Evolutionary conservation across 305 asterid genomes (phyloP).

Genomic region (Fraxinus latifolia): DNA sequence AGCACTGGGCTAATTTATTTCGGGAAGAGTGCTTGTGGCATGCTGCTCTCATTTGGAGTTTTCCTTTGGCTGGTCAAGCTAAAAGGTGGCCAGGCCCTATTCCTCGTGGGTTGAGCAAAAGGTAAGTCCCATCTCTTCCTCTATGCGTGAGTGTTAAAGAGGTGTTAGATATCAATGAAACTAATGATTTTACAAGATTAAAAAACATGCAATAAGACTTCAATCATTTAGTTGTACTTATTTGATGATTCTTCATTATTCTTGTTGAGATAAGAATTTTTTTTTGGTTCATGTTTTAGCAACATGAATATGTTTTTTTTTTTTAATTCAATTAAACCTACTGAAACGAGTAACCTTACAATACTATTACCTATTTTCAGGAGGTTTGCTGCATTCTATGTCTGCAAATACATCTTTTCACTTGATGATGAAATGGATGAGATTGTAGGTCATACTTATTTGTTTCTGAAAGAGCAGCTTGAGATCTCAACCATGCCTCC

Average conservation of each 20-base stretch:
- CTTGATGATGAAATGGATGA: constrained; percentile 55
- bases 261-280: background rate
- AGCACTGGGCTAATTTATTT: constrained; percentile 59
- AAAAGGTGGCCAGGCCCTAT: constrained; percentile 76
- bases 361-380: constrained; percentile 37
- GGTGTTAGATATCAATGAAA: background rate
- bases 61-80: constrained; percentile 49
- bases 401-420: constrained; percentile 43
- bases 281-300: background rate
- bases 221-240: background rate
- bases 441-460: constrained; percentile 65
- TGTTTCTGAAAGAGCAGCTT: constrained; percentile 68
- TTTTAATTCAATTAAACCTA: background rate
- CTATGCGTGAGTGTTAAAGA: background rate
- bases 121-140: constrained; percentile 29
- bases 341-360: constrained; percentile 10
- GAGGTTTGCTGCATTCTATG: constrained; percentile 59
- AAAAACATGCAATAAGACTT: background rate
- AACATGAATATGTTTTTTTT: background rate
- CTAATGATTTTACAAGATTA: background rate
- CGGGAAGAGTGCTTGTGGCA: constrained; percentile 63
- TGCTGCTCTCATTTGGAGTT: constrained; percentile 57
- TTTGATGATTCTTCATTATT: background rate
- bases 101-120: constrained; percentile 64
- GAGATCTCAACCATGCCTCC: constrained; percentile 62